Evolutionary conservation across 371 early-diverging fungal species (phyloP).

Genomic region (Mortierella sp.): DNA sequence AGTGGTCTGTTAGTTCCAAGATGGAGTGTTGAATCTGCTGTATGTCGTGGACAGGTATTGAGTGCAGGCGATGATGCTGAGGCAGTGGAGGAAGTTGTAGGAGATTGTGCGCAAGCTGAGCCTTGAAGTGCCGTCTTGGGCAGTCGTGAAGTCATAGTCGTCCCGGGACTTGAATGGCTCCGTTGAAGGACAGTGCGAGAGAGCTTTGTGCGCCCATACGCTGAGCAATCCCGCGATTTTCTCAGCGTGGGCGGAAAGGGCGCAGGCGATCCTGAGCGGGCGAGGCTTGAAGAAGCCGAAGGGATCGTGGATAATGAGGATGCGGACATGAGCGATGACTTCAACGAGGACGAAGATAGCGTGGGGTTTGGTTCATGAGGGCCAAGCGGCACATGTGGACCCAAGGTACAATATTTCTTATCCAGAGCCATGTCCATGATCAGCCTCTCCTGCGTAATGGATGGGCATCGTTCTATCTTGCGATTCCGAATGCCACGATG

Average conservation of each 20-base stretch:
- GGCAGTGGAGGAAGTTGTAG: neutral
- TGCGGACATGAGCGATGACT: conserved; percentile 2
- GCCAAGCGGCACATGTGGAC: conserved; percentile 19
- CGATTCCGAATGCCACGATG: conserved; percentile 20
- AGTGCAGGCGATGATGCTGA: neutral
- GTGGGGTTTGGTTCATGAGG: conserved; percentile 13
- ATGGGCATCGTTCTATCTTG: conserved; percentile 32
- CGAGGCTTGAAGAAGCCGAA: neutral
- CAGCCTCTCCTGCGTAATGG: conserved; percentile 22
- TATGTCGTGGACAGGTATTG: too few relatives aligned
- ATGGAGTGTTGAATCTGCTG: neutral
- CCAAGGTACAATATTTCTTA: conserved; percentile 19
- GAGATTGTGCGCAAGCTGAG: neutral
- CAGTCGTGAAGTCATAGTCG: neutral
- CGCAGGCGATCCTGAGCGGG: conserved; percentile 17
- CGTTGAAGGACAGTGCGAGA: conserved; percentile 17
- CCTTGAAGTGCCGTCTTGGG: neutral
- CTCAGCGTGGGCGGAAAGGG: conserved; percentile 10
- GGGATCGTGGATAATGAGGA: conserved; percentile 3
- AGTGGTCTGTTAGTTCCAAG: neutral
- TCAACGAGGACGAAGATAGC: conserved; percentile 6
- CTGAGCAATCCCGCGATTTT: conserved; percentile 9
- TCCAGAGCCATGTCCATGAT: conserved; percentile 50
- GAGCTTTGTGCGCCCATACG: conserved; percentile 7
- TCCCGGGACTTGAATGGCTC: conserved; percentile 31